phyloP scores from a whole-genome alignment of 192 early-diverging fungal species.

The Coemansia sp. region DNA sequence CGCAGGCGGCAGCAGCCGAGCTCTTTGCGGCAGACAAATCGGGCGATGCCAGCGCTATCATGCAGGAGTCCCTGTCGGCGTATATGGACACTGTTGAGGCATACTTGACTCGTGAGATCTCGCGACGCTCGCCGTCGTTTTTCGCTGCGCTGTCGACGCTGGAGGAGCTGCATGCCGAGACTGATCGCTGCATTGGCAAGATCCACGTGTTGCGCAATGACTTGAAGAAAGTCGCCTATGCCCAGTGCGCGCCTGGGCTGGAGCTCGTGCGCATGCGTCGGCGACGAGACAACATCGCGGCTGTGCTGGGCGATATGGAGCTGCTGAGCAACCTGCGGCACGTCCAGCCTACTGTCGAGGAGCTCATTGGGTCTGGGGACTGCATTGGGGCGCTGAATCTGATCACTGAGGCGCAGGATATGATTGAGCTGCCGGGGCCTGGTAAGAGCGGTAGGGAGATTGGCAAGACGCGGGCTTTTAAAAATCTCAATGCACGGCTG shows the following conservation, averaged over 20 bases:
- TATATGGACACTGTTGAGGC: conserved; percentile 93
- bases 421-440: conserved; percentile 19
- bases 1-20: conserved; percentile 48
- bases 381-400: conserved; percentile 88
- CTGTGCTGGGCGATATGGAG: conserved; percentile 67
- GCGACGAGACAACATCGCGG: conserved; percentile 66
- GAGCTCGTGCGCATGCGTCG: conserved; percentile 80
- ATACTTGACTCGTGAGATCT: conserved; percentile 93
- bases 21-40: conserved; percentile 49
- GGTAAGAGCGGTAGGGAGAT: conserved; percentile 9
- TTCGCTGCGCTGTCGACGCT: conserved; percentile 93
- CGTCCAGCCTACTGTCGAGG: conserved; percentile 80
- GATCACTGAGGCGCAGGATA: conserved; percentile 76
- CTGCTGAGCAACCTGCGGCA: conserved; percentile 74
- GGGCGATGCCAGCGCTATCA: conserved; percentile 61
- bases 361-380: conserved; percentile 74
- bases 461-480: conserved; percentile 31
- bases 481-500: conserved; percentile 29
- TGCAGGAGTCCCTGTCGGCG: conserved; percentile 88
- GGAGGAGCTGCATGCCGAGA: conserved; percentile 90
- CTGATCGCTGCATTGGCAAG: conserved; percentile 81
- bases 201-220: conserved; percentile 76
- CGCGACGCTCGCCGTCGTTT: conserved; percentile 89
- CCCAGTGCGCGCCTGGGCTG: conserved; percentile 73
- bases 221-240: conserved; percentile 60